Base-by-base conservation (phyloP, 1,284 basidiomycete species). In the Puccinia horiana region DNA sequence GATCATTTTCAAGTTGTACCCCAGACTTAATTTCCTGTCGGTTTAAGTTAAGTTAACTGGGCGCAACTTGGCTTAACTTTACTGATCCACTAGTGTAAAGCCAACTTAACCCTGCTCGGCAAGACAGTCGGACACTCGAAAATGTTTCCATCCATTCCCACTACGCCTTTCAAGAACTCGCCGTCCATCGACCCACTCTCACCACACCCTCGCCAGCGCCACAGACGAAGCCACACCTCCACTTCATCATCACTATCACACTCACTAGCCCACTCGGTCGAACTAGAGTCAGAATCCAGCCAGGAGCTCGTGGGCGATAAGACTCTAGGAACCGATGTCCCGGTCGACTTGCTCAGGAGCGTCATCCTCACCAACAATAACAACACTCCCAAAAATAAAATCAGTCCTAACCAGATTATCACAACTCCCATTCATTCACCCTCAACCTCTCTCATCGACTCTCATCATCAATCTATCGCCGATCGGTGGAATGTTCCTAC, bases 111-210 rank as follows among this genome's bases (percentile, higher is more conserved):
- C 70, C 23, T 74, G 26, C 70, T 54, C 9, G 18, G 16, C 26
- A 32, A 23, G 14, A 29, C 23, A 26, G 12, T 14, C 32, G 20
- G 2, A 32, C 5, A 63, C 5, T n/a, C n/a, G 23, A 11, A 47
- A 1, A 77, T 77, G 81, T 75, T 58, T 29, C 81, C 49, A 6
- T 58, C 63, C 18, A 47, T 54, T 4, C 74, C 74, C 0, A 76
- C 81, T 2, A 79, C 75, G 6, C 81, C 81, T 20, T 77, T 77
- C 74, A 58, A 40, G 44, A 77, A 79, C 75, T 82, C 81, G 4
- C 75, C 81, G 23, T 82, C 81, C 0, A 65, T 82, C 40, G 81
- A 82, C 35, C n/a, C 63, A 52, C 63, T 82, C 37, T 76, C 65
- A 4, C 54, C 75, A n/a, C 20, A 40, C 9, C 32, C n/a, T 37